These are phyloP conservation scores for Ceriops tagal DNA, from an alignment of 345 rosid species.

Conservation along the genomic window DNA sequence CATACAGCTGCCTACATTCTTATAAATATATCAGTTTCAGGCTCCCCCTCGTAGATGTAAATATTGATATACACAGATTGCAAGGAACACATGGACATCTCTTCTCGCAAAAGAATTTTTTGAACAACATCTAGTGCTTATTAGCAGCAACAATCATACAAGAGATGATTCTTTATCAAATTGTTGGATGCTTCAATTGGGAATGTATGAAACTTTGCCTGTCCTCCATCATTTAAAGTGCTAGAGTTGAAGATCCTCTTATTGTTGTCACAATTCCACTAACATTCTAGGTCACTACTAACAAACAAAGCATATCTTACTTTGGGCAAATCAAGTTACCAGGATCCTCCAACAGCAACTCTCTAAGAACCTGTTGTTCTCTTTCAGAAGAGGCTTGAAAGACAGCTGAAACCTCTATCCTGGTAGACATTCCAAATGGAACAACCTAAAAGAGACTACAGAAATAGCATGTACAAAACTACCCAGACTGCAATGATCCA, in stretches of 20 bases:
- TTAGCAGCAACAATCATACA: too few relatives aligned
- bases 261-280: neutral
- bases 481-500: too few relatives aligned
- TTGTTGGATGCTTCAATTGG: neutral
- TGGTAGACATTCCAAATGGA: constrained; percentile 4
- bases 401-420: constrained; percentile 12
- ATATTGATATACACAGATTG: too few relatives aligned
- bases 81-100: too few relatives aligned
- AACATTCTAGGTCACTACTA: constrained; percentile 20
- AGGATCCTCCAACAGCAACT: constrained; percentile 14
- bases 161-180: too few relatives aligned
- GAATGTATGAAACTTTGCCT: neutral
- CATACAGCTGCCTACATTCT: neutral
- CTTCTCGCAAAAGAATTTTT: neutral
- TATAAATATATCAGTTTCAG: neutral
- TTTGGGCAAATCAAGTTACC: constrained; percentile 8
- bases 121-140: neutral
- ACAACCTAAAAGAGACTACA: constrained; percentile 26
- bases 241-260: neutral
- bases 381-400: constrained; percentile 12
- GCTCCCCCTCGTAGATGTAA: too few relatives aligned
- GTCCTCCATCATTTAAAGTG: neutral
- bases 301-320: constrained; percentile 15
- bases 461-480: neutral
- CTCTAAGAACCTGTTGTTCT: constrained; percentile 9